Evolutionary conservation across 805 yeast genomes (phyloP), one percentile per base, ranked within the genome.

Genomic region (Alloascoidea africana): DNA sequence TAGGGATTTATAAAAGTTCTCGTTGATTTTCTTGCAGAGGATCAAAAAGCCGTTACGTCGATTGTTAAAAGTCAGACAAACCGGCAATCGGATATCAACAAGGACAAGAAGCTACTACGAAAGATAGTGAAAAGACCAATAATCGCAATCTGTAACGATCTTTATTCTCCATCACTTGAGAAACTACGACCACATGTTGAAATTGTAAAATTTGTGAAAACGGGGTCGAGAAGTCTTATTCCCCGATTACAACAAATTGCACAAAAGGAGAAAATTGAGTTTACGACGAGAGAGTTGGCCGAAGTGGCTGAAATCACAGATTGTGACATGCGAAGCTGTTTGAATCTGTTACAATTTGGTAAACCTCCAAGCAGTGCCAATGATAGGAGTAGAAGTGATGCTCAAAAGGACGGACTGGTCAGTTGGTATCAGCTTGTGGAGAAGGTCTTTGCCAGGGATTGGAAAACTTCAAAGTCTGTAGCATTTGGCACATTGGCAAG

Each of bases 101-200:
- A 48, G 27, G 54, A 51, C 16, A 56, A 51, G 30, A 57, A 60
- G 38, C 59, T 55, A 37, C 57, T 51, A 36, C 54, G 60, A 6
- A 60, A 58, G 27, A 56, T 76, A 3, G 54, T 91, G 33, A 62
- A 66, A 47, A 66, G 97, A 45, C 97, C 97, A 1, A 84, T 91
- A 14, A 83, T 89, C 38, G 87, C 94, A 33, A 73, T 91, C 39
- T 93, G 96, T 53, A 91, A 89, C 51, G 94, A 91, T 50, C 65
- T 82, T 1, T 86, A 82, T 53, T 70, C 83, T 0, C 70, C 76
- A 2, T 72, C 82, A 1, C 61, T 89, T 56, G 93, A 84, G 38
- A 74, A 72, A 40, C 60, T 89, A 42, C 71, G 89, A 42, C 78
- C 79, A 0, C 58, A 66, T 41, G 73, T 89, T 44, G 96, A 89